Conservation (phyloP, 176 grass and related monocot genomes). For the Puya raimondii region DNA sequence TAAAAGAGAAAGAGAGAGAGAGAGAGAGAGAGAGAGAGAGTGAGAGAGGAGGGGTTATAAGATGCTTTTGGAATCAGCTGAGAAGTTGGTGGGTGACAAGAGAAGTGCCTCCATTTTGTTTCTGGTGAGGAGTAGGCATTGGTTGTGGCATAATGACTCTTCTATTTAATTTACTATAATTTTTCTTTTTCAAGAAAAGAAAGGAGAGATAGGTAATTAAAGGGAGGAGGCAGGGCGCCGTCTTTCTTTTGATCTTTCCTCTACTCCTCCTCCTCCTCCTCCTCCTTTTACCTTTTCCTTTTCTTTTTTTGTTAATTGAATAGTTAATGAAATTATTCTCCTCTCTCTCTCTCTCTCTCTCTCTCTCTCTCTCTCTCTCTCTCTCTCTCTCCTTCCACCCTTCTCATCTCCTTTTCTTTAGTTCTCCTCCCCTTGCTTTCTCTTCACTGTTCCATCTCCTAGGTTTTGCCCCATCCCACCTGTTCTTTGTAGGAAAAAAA, state of each 20-base stretch:
- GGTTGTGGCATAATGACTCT: neutral
- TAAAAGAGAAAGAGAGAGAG: slow-evolving; percentile 1
- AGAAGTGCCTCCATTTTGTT: neutral
- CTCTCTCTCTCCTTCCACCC: too few species aligned
- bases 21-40: slow-evolving; percentile 5
- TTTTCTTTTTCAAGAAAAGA: neutral
- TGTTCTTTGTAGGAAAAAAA: neutral
- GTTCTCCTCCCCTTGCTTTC: neutral
- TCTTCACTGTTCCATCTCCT: slow-evolving; percentile 8
- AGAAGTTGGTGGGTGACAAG: slow-evolving; percentile 14
- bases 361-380: neutral
- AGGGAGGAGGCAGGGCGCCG: neutral
- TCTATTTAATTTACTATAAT: neutral
- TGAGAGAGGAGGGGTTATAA: neutral
- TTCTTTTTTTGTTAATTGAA: neutral
- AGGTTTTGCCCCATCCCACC: neutral
- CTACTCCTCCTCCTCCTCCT: neutral
- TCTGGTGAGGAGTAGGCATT: slow-evolving; percentile 8
- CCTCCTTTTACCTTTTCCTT: neutral
- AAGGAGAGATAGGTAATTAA: neutral
- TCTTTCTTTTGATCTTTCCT: slow-evolving; percentile 3
- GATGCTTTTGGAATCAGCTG: neutral
- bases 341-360: neutral
- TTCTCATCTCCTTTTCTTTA: neutral
- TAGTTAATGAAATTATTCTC: neutral